phyloP scores from a whole-genome alignment of 768 basidiomycete species.

The Amanita subjunquillea region DNA sequence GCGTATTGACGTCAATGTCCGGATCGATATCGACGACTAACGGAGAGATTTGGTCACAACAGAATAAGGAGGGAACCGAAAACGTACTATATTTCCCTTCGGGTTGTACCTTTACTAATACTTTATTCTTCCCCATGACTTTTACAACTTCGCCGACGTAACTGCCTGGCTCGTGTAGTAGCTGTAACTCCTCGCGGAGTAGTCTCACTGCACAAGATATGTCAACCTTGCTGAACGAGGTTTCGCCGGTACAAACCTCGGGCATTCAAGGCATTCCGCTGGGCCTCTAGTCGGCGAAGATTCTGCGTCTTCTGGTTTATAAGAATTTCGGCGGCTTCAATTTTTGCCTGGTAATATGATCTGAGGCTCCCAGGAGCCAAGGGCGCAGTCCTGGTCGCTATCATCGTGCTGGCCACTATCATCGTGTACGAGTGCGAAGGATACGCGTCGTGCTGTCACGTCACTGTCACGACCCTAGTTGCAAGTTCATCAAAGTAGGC shows the following conservation, averaged over 20 bases:
- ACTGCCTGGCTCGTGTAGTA: constrained; percentile 90
- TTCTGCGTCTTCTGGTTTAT: constrained; percentile 98
- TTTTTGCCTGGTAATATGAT: constrained; percentile 93
- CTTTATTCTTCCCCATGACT: constrained; percentile 99
- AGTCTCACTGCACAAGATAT: constrained; percentile 55
- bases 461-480: not conserved
- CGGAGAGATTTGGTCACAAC: not conserved
- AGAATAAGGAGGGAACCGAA: not conserved
- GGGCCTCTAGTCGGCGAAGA: constrained; percentile 88
- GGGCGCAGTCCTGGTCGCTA: constrained; percentile 24
- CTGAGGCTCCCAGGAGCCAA: constrained; percentile 55
- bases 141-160: constrained; percentile 98
- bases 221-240: not conserved
- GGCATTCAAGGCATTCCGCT: constrained; percentile 94
- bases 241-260: constrained; percentile 47
- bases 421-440: not conserved
- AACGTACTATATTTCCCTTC: constrained; percentile 97
- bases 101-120: constrained; percentile 95
- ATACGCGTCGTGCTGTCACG: constrained; percentile 19
- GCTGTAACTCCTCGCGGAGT: constrained; percentile 84
- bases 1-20: constrained; percentile 69
- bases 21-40: constrained; percentile 89
- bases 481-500: too few relatives aligned
- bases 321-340: constrained; percentile 83
- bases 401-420: constrained; percentile 14